Conservation (phyloP, 108 stramenopile species). For the Nannochloropsis salina region DNA sequence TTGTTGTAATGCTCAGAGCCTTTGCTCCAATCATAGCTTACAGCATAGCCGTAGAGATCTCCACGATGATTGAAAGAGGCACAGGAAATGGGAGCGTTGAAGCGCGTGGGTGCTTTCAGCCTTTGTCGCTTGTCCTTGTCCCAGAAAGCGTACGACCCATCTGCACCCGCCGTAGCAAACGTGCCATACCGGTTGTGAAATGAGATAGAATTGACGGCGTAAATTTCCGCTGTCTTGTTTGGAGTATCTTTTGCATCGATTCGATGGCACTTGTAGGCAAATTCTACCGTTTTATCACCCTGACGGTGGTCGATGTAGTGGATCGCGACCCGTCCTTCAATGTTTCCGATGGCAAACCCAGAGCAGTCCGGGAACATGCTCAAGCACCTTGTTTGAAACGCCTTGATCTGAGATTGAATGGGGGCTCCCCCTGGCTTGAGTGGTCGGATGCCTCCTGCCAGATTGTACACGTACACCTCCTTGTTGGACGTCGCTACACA, state of each 20-base stretch:
- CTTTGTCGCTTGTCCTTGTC: conserved; percentile 59
- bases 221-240: conserved; percentile 36
- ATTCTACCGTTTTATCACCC: conserved; percentile 30
- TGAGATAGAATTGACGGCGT: conserved; percentile 52
- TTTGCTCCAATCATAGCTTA: conserved; percentile 52
- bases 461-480: conserved; percentile 42
- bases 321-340: conserved; percentile 59
- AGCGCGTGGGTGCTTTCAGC: conserved; percentile 55
- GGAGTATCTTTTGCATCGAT: conserved; percentile 14
- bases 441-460: conserved; percentile 25
- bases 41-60: conserved; percentile 41
- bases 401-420: conserved; percentile 36
- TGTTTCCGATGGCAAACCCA: conserved; percentile 55
- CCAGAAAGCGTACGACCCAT: conserved; percentile 57
- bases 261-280: conserved; percentile 61
- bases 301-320: conserved; percentile 53
- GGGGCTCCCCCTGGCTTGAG: conserved; percentile 17
- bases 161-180: conserved; percentile 55
- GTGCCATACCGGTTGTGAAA: conserved; percentile 57
- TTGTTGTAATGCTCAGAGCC: conserved; percentile 39
- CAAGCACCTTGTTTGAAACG: conserved; percentile 47
- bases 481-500: conserved; percentile 48
- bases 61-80: conserved; percentile 44
- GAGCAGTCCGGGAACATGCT: conserved; percentile 43
- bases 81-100: conserved; percentile 26